phyloP scores from a whole-genome alignment of 768 basidiomycete species.

The Chalciporus piperatus region DNA sequence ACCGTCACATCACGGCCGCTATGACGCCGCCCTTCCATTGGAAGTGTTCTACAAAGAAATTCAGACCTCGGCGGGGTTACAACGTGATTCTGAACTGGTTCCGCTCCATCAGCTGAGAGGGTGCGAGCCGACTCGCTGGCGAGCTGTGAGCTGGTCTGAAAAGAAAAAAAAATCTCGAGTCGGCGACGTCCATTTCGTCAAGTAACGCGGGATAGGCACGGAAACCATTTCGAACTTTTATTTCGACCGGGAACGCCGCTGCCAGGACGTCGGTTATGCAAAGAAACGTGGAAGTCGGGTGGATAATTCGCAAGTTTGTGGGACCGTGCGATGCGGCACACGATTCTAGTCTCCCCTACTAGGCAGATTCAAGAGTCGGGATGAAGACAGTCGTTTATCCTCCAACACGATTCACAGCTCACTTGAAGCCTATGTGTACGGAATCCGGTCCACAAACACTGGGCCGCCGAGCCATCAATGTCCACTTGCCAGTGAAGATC shows the following conservation, averaged over 20 bases:
- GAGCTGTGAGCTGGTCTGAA: too few species aligned
- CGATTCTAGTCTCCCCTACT: too few species aligned
- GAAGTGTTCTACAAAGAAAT: constrained; percentile 17
- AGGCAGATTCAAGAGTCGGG: too few species aligned
- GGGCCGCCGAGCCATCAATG: too few species aligned
- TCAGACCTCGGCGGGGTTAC: constrained; percentile 13
- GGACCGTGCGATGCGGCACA: too few species aligned
- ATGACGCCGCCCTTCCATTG: constrained; percentile 15
- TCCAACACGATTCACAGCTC: too few species aligned
- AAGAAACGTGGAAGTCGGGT: not conserved
- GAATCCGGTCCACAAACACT: too few species aligned
- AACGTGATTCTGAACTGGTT: constrained; percentile 5
- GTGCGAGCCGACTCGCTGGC: not conserved
- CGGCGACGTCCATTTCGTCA: not conserved
- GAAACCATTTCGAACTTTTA: not conserved
- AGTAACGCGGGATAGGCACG: not conserved
- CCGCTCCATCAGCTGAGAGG: not conserved
- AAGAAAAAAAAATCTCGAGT: not conserved
- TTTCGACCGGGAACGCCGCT: not conserved
- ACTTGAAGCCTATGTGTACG: too few species aligned
- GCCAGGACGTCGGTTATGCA: not conserved
- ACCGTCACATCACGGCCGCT: not conserved
- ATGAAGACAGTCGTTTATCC: too few species aligned
- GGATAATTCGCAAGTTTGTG: too few species aligned
- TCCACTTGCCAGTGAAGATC: too few species aligned